Conservation (phyloP, 495 filamentous ascomycete species). For the Clavariopsis aquatica region DNA sequence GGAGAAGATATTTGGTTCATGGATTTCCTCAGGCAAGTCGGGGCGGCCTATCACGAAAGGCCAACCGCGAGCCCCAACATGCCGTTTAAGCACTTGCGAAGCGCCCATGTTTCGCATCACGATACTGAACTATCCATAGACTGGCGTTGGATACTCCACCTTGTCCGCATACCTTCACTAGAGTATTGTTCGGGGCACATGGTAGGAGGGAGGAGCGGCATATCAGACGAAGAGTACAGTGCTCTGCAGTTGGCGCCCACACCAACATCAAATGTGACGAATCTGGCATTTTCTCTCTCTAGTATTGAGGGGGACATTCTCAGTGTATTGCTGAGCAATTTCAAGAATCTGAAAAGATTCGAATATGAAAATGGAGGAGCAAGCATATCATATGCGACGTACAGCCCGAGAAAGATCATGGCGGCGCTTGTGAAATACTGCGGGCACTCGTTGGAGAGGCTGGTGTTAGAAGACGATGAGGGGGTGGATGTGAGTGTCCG, state of each 20-base stretch:
- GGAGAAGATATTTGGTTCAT: constrained; percentile 5
- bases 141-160: neutral
- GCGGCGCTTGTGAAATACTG: neutral
- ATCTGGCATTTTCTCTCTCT: neutral
- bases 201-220: neutral
- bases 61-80: neutral
- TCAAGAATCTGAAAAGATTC: constrained; percentile 4
- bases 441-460: neutral
- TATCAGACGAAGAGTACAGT: neutral
- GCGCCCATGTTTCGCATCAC: neutral
- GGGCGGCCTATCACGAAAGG: neutral
- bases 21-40: neutral
- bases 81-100: constrained; percentile 4
- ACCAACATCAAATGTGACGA: neutral
- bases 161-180: constrained; percentile 2
- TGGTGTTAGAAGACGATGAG: neutral
- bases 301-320: neutral
- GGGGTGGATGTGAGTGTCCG: neutral
- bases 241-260: neutral
- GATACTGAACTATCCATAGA: neutral
- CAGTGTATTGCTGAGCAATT: neutral
- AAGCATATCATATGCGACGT: neutral
- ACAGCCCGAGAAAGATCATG: constrained; percentile 2
- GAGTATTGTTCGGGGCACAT: neutral
- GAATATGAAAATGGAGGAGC: constrained; percentile 5